phyloP scores from a whole-genome alignment of 2,329 filamentous ascomycete species.

The Neocucurbitaria cava region DNA sequence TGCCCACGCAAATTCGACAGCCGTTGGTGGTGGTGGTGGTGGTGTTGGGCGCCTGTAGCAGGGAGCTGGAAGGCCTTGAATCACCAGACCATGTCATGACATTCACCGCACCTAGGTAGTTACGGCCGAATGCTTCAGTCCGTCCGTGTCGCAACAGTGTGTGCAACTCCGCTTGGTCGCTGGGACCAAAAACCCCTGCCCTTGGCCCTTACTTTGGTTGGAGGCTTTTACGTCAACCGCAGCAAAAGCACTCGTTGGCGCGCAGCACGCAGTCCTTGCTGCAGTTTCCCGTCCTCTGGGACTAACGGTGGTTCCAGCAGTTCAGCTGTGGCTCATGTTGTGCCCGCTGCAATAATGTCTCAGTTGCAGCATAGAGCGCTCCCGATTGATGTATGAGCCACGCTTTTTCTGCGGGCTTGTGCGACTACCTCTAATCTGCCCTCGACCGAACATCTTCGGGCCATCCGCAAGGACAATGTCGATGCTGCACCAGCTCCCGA shows the following conservation, averaged over 20 bases:
- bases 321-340: slow-evolving; percentile 42
- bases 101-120: neutral
- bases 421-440: slow-evolving; percentile 11
- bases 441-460: slow-evolving; percentile 21
- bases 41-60: slow-evolving; percentile 5
- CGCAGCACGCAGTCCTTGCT: slow-evolving; percentile 27
- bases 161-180: slow-evolving; percentile 13
- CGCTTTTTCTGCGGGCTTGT: slow-evolving; percentile 11
- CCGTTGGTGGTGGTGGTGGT: slow-evolving; percentile 8
- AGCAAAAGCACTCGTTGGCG: slow-evolving; percentile 23
- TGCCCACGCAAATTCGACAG: slow-evolving; percentile 7
- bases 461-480: slow-evolving; percentile 2
- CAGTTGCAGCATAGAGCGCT: slow-evolving; percentile 16
- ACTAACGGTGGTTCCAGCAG: slow-evolving; percentile 48
- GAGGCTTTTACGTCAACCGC: slow-evolving; percentile 34
- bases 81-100: slow-evolving; percentile 15
- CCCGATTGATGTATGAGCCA: slow-evolving; percentile 11
- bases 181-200: neutral
- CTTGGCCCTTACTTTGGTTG: slow-evolving; percentile 7
- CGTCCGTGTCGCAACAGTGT: slow-evolving; percentile 9
- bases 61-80: slow-evolving; percentile 6
- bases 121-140: slow-evolving; percentile 5
- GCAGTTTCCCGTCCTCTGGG: slow-evolving; percentile 40
- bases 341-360: slow-evolving; percentile 26
- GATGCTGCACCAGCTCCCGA: slow-evolving; percentile 21